Percentiles rank a stretch among this genome's conserved stretches.
These are phyloP conservation scores for Kodamaea laetipori DNA, from an alignment of 805 yeast species.

Conservation along the genomic window DNA sequence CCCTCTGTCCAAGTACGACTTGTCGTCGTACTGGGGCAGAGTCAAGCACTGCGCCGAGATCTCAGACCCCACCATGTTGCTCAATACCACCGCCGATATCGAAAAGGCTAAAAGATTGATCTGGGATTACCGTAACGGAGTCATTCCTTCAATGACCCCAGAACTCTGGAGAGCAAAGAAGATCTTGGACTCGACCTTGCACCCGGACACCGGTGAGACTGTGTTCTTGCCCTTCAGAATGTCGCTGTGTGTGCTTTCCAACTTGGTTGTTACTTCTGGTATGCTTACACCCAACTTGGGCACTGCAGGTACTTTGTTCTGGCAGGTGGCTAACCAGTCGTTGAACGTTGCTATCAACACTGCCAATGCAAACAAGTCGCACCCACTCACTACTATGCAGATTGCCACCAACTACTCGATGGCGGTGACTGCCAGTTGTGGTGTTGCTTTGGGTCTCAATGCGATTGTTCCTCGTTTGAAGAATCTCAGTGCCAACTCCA, in stretches of 20 bases:
- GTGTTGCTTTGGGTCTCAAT: slow-evolving; percentile 92
- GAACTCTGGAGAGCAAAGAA: slow-evolving; percentile 88
- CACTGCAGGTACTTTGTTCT: slow-evolving; percentile 85
- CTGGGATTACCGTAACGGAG: slow-evolving; percentile 74
- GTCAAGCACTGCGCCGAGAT: slow-evolving; percentile 93
- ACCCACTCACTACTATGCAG: slow-evolving; percentile 80
- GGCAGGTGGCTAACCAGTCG: slow-evolving; percentile 98
- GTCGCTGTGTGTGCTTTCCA: slow-evolving; percentile 93
- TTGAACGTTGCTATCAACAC: slow-evolving; percentile 95
- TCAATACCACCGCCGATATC: slow-evolving; percentile 67
- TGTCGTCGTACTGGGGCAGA: slow-evolving; percentile 87
- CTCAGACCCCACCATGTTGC: slow-evolving; percentile 86
- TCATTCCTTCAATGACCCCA: slow-evolving; percentile 63
- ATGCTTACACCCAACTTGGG: slow-evolving; percentile 96
- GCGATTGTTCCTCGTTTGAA: slow-evolving; percentile 85
- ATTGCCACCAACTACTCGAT: slow-evolving; percentile 75
- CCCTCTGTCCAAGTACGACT: slow-evolving; percentile 80
- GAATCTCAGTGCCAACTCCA: slow-evolving; percentile 67
- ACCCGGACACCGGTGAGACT: slow-evolving; percentile 95
- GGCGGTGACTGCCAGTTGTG: slow-evolving; percentile 93
- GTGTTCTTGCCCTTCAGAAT: slow-evolving; percentile 93
- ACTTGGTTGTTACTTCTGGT: slow-evolving; percentile 93
- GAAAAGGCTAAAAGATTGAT: slow-evolving; percentile 63
- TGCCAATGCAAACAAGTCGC: slow-evolving; percentile 94
- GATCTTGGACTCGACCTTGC: slow-evolving; percentile 86